phyloP scores from a whole-genome alignment of 176 grass and related monocot genomes.

The Oryza nivara region DNA sequence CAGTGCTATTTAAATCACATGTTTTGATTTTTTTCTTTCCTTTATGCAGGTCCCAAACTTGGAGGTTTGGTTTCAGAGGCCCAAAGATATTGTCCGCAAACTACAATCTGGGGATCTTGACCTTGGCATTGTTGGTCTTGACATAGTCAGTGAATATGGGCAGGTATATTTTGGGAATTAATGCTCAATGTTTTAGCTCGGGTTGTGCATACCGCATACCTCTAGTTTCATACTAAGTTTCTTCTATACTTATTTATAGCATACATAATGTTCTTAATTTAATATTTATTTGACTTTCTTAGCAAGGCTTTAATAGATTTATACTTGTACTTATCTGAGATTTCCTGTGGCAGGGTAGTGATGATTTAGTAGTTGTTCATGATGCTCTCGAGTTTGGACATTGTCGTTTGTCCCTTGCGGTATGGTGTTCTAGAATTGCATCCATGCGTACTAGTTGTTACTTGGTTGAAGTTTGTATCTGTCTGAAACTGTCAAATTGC shows the following conservation, averaged over 20 bases:
- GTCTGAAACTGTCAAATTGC: slow-evolving; percentile 35
- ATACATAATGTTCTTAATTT: slow-evolving; percentile 15
- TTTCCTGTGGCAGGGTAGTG: slow-evolving; percentile 59
- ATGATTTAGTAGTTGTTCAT: slow-evolving; percentile 91
- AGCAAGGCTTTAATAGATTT: neutral
- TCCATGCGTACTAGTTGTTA: slow-evolving; percentile 17
- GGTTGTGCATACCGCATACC: neutral
- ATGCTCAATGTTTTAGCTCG: slow-evolving; percentile 4
- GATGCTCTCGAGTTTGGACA: slow-evolving; percentile 87
- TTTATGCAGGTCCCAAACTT: slow-evolving; percentile 73
- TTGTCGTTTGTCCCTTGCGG: slow-evolving; percentile 83
- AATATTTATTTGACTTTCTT: neutral
- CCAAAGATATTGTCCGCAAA: slow-evolving; percentile 92
- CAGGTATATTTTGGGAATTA: slow-evolving; percentile 51
- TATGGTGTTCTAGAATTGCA: slow-evolving; percentile 48
- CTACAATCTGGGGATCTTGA: slow-evolving; percentile 84
- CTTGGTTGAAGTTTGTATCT: slow-evolving; percentile 31
- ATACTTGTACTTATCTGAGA: slow-evolving; percentile 17
- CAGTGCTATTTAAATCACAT: slow-evolving; percentile 1
- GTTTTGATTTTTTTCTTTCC: neutral
- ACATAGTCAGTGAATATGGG: slow-evolving; percentile 79
- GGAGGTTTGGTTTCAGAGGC: slow-evolving; percentile 98
- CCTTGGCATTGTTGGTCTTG: slow-evolving; percentile 89
- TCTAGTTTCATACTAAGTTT: neutral
- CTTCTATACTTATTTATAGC: neutral